Base-by-base conservation (phyloP, 2,329 filamentous ascomycete species). In the Fusarium circinatum region DNA sequence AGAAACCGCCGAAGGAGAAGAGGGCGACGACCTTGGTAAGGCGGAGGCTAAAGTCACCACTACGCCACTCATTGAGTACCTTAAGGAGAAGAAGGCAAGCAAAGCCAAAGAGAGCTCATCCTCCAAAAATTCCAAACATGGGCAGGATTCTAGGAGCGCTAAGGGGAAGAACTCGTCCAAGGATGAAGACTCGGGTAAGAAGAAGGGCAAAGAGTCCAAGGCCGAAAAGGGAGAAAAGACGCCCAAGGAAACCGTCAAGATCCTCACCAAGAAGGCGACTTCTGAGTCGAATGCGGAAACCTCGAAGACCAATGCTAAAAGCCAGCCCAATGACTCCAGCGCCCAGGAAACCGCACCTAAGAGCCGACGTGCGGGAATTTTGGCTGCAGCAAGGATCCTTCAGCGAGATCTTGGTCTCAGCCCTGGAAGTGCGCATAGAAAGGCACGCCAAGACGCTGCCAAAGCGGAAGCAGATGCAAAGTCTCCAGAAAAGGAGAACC, bases 31-130 rank as follows among this genome's bases (percentile, higher is more conserved):
- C 18, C 70, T 83, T 22, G 75, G 83, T 18, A 88, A 87, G 45
- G 82, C 87, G 8, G 88, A 89, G 58, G 71, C 81, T 41, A 93
- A 94, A 78, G 87, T 93, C 55, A 94, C 90, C 30, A 95, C 92
- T 1, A 98, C 96, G 1, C 96, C 96, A 0, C 84, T 99, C 59
- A 93, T 98, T 61, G 94, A 98, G 79, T 97, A 92, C 74, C 87
- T 98, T 41, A 93, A 93, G 74, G 95, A 98, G 81, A 98, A 97
- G 84, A 98, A 97, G 84, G 94, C 94, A 20, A 94, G 90, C 73
- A 91, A 89, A 79, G 84, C 81, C 26, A 91, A 91, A 76, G 90
- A 92, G 64, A 84, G 84, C 39, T 65, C 76, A 8, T 76, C 79
- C 5, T 77, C 79, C 11, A 83, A 82, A 67, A 78, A 75, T 26